Base-by-base conservation (phyloP, 148 eudicot genomes). In the Cornus suecica region DNA sequence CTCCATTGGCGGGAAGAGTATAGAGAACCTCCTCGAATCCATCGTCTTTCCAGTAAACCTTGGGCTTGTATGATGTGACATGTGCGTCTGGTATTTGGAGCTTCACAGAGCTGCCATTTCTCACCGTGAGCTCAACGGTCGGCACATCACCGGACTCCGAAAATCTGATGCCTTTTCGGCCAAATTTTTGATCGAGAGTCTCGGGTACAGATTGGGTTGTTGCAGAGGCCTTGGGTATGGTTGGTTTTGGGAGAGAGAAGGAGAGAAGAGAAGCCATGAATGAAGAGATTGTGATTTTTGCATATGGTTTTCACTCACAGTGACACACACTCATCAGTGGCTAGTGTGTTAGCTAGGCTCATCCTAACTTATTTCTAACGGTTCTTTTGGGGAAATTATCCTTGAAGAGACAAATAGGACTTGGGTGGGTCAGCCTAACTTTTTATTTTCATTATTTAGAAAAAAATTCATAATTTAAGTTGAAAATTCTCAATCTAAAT, bases 41-140 rank as follows among this genome's bases (percentile, higher is more conserved):
- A 65, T 92, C 95, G 26, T 92, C 97, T 76, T 88, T 92, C 98
- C 98, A 94, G 75, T 78, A 84, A n/a, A 94, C 95, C 72, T 90
- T 92, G 34, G 98, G 98, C 87, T 80, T 87, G 88, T 94, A 94
- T 15, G 98, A 94, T 66, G 88, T 85, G 22, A 94, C 82, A 74
- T 87, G 98, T 10, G 80, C 97, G 74, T 86, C 88, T 27, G 93
- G 74, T 74, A 94, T 78, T 2, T 86, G 78, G 28, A 94, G 86
- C 83, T 73, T 90, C 48, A 94, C 31, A 60, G 98, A 90, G 78
- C 98, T 94, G 8, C 98, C 98, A 86, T 94, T 94, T 69, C 98
- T 82, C 14, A 92, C 97, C 56, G 84, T 87, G 3, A 94, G 86
- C 78, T 94, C 97, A 32, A 90, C 91, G 1, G 48, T 34, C 22